A percentile compares a stretch with the other conserved stretches of the same genome.
These are phyloP conservation scores for Pisolithus marmoratus DNA, from an alignment of 768 basidiomycete species.

Conservation along the genomic window DNA sequence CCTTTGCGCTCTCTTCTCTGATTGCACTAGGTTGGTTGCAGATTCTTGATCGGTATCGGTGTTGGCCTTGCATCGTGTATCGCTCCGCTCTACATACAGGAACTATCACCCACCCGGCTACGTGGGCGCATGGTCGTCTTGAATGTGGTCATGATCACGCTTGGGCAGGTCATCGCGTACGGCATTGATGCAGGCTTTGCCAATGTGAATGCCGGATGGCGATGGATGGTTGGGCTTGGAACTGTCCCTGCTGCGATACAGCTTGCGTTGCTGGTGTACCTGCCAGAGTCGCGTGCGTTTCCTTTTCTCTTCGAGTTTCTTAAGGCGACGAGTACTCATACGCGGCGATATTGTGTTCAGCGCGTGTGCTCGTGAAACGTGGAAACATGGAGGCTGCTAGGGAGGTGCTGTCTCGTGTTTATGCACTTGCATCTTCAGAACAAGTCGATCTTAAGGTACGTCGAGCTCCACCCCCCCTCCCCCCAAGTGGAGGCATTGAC, in stretches of 20 bases:
- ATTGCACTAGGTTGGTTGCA: conserved; percentile 51
- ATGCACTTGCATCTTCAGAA: conserved; percentile 54
- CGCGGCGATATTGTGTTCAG: conserved; percentile 17
- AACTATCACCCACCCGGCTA: conserved; percentile 68
- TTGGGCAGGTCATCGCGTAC: conserved; percentile 77
- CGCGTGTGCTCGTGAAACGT: conserved; percentile 60
- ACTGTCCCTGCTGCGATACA: conserved; percentile 65
- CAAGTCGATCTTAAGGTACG: conserved; percentile 62
- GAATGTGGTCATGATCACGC: conserved; percentile 78
- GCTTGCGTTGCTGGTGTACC: conserved; percentile 50
- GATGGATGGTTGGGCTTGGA: conserved; percentile 81
- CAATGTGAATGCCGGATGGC: conserved; percentile 59
- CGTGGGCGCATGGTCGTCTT: conserved; percentile 76
- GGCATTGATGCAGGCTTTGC: conserved; percentile 65
- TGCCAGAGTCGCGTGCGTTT: conserved; percentile 76
- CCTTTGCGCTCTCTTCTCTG: neutral
- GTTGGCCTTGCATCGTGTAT: conserved; percentile 75
- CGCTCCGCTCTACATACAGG: conserved; percentile 80
- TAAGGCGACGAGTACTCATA: neutral
- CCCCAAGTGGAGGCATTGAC: neutral
- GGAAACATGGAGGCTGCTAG: conserved; percentile 47
- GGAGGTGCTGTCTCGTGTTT: conserved; percentile 59
- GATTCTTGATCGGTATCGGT: conserved; percentile 70
- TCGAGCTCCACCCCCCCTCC: neutral
- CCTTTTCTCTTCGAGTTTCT: neutral